Percentiles rank a stretch among this genome's conserved stretches.
These are phyloP conservation scores for Hortaea sp. DNA, from an alignment of 2,329 filamentous ascomycete species.

Conservation along the genomic window DNA sequence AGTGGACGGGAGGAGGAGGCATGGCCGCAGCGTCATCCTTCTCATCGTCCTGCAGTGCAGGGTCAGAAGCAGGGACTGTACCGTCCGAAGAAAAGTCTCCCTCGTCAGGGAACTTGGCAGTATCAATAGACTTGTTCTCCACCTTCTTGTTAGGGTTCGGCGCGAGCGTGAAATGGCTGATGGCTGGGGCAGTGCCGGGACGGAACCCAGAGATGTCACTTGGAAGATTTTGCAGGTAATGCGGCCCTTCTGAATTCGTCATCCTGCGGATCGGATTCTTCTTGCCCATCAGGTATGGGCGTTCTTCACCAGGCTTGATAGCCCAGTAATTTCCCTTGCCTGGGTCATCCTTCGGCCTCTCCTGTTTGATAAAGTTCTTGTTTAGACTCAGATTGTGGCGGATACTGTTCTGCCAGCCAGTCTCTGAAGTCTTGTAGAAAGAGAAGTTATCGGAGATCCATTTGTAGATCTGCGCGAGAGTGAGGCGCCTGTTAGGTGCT, in stretches of 20 bases:
- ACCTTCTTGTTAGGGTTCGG: constrained; percentile 21
- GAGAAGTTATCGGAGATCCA: constrained; percentile 96
- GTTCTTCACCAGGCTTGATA: constrained; percentile 82
- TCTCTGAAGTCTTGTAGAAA: constrained; percentile 75
- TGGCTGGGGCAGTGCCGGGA: constrained; percentile 30
- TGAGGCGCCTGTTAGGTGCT: constrained; percentile 71
- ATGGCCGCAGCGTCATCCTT: constrained; percentile 29
- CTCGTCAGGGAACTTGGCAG: constrained; percentile 41
- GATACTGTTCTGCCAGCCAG: constrained; percentile 98
- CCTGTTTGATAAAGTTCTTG: constrained; percentile 92
- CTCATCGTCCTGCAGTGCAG: constrained; percentile 38
- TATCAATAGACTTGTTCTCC: constrained; percentile 37
- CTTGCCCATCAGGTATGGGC: constrained; percentile 83
- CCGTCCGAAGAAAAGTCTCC: constrained; percentile 42
- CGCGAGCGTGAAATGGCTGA: constrained; percentile 26
- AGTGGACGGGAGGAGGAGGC: constrained; percentile 34
- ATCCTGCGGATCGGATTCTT: constrained; percentile 44
- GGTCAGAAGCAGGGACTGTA: constrained; percentile 42
- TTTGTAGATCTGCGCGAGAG: constrained; percentile 92
- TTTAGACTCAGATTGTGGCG: constrained; percentile 94
- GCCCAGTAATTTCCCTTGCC: constrained; percentile 98
- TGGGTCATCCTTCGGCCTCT: constrained; percentile 90
- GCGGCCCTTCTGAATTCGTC: constrained; percentile 43
- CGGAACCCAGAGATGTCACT: constrained; percentile 21
- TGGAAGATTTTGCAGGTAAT: constrained; percentile 21